Conservation (phyloP, 1,284 basidiomycete species). For the Takashimella koratensis region DNA sequence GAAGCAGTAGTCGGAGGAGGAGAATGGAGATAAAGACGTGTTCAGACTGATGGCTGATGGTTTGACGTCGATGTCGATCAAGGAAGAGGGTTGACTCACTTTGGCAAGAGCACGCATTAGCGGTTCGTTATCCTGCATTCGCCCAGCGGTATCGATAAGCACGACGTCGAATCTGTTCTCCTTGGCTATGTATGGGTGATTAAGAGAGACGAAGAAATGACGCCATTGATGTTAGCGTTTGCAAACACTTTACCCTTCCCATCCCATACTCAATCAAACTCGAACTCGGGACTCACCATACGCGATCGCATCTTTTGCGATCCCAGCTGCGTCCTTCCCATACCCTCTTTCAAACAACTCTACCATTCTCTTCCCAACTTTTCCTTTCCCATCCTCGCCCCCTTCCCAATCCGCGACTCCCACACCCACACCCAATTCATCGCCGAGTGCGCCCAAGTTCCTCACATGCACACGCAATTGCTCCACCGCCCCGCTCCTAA, state of each 20-base stretch:
- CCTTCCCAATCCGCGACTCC: conserved; percentile 93
- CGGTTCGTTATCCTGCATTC: conserved; percentile 99
- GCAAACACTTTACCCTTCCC: no score
- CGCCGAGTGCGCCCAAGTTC: conserved; percentile 84
- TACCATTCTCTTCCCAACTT: conserved; percentile 72
- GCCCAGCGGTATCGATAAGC: conserved; percentile 92
- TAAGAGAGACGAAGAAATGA: no score
- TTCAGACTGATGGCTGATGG: neutral
- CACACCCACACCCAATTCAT: conserved; percentile 56
- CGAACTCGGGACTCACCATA: conserved; percentile 79
- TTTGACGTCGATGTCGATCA: neutral
- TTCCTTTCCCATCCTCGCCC: conserved; percentile 95
- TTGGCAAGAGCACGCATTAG: conserved; percentile 98
- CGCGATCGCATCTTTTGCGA: conserved; percentile 88
- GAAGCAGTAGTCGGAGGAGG: no score
- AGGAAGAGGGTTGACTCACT: conserved; percentile 49
- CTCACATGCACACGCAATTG: conserved; percentile 94
- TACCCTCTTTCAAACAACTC: conserved; percentile 96
- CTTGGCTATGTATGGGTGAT: conserved; percentile 60
- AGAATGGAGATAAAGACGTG: neutral
- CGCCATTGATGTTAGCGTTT: no score
- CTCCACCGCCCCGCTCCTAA: conserved; percentile 96
- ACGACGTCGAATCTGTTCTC: conserved; percentile 90
- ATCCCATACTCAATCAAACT: no score
- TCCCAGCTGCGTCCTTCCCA: conserved; percentile 96